These are phyloP conservation scores for Durusdinium trenchii DNA, from an alignment of 73 alveolate genomes.

Conservation along the genomic window DNA sequence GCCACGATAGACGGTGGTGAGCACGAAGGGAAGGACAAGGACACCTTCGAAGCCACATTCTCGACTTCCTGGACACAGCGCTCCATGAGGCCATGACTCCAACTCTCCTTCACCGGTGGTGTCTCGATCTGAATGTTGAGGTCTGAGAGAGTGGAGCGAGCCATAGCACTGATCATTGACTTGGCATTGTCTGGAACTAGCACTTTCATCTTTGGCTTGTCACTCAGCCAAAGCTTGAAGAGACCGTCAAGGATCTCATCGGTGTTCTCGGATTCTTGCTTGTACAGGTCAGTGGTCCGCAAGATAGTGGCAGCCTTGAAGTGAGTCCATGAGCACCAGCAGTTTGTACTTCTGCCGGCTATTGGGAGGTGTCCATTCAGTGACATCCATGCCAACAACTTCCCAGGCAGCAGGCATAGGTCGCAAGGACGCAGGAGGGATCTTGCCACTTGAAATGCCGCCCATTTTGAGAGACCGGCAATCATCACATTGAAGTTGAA, in stretches of 20 bases:
- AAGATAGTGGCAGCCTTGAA: not conserved
- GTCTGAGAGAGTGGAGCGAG: not conserved
- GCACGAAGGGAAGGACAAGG: not conserved
- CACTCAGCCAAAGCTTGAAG: not conserved
- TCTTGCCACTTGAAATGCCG: not conserved
- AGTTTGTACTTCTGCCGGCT: not conserved
- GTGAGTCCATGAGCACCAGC: not conserved
- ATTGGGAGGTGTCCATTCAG: slow-evolving; percentile 6
- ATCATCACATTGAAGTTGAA: too few relatives aligned
- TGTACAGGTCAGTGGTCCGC: not conserved
- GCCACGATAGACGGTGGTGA: not conserved
- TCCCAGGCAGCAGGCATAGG: slow-evolving; percentile 6
- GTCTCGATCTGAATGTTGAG: not conserved
- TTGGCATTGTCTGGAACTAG: not conserved
- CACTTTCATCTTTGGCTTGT: not conserved
- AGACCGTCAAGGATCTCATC: not conserved
- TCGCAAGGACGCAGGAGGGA: not conserved
- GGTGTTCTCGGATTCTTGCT: not conserved
- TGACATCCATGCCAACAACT: not conserved
- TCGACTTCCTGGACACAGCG: not conserved
- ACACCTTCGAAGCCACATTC: not conserved
- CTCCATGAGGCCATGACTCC: slow-evolving; percentile 1
- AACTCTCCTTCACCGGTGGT: too few relatives aligned
- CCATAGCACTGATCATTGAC: not conserved
- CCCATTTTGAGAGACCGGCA: too few relatives aligned